Percentiles rank a stretch among this genome's conserved stretches.
Evolutionary conservation across 768 basidiomycete species (phyloP).

Genomic region (Trametopsis cervina): DNA sequence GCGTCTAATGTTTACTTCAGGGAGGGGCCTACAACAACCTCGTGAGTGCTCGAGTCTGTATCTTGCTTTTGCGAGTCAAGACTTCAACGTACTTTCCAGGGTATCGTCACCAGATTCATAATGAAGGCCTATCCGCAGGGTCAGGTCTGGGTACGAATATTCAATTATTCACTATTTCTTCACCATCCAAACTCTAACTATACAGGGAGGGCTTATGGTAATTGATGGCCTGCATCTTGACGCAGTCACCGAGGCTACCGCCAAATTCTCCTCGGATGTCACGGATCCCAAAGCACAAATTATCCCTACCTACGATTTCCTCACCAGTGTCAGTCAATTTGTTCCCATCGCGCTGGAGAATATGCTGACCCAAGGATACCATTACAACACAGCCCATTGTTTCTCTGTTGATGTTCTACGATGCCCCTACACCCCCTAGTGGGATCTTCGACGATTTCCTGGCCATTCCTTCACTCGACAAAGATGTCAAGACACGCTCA

Average conservation of each 20-base stretch:
- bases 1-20: slow-evolving; percentile 22
- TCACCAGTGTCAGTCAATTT: slow-evolving; percentile 1
- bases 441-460: slow-evolving; percentile 49
- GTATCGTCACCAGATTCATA: slow-evolving; percentile 54
- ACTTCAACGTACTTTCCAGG: slow-evolving; percentile 23
- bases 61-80: neutral
- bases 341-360: neutral
- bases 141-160: slow-evolving; percentile 55
- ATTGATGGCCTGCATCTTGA: slow-evolving; percentile 17
- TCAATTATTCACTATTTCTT: neutral
- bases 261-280: slow-evolving; percentile 32
- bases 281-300: slow-evolving; percentile 46
- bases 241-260: slow-evolving; percentile 28
- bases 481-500: slow-evolving; percentile 33
- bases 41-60: slow-evolving; percentile 19
- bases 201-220: slow-evolving; percentile 44
- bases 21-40: slow-evolving; percentile 58
- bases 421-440: slow-evolving; percentile 40
- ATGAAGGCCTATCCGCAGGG: slow-evolving; percentile 47
- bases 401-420: slow-evolving; percentile 45
- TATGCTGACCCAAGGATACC: neutral
- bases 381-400: slow-evolving; percentile 14
- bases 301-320: slow-evolving; percentile 38
- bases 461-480: slow-evolving; percentile 32
- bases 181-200: neutral